Percentiles rank a stretch among this genome's conserved stretches.
phyloP scores from a whole-genome alignment of 768 basidiomycete genomes.

The Dentipellis sp. region DNA sequence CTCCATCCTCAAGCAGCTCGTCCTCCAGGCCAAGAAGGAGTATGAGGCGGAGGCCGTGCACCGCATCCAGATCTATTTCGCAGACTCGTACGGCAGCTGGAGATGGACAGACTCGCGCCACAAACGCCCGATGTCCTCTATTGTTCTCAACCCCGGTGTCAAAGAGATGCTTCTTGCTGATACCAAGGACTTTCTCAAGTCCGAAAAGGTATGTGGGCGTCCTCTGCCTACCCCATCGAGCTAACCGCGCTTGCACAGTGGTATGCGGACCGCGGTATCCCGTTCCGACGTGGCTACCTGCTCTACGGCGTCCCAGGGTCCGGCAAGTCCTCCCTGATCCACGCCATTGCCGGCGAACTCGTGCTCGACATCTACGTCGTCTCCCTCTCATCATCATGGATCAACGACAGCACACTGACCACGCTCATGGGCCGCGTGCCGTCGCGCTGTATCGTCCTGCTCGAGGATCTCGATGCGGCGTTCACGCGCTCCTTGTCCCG shows the following conservation, averaged over 20 bases:
- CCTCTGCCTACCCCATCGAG: background rate
- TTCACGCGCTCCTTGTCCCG: slow-evolving; percentile 71
- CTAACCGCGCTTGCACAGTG: slow-evolving; percentile 35
- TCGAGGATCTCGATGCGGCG: slow-evolving; percentile 88
- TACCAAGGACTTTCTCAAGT: slow-evolving; percentile 73
- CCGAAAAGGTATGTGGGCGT: slow-evolving; percentile 52
- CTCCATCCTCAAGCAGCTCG: slow-evolving; percentile 79
- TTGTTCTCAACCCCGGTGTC: slow-evolving; percentile 81
- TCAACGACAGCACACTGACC: slow-evolving; percentile 78
- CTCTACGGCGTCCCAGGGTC: slow-evolving; percentile 80
- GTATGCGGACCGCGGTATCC: slow-evolving; percentile 91
- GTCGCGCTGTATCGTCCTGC: slow-evolving; percentile 73
- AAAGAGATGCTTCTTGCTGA: slow-evolving; percentile 85
- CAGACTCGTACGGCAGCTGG: slow-evolving; percentile 84
- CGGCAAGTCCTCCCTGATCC: slow-evolving; percentile 81
- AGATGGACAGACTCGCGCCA: slow-evolving; percentile 81
- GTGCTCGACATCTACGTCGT: slow-evolving; percentile 90
- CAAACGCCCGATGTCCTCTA: slow-evolving; percentile 82
- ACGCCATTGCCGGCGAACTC: slow-evolving; percentile 81
- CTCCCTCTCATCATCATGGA: slow-evolving; percentile 79
- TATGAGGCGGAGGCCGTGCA: slow-evolving; percentile 84
- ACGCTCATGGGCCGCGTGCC: slow-evolving; percentile 85
- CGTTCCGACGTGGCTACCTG: slow-evolving; percentile 83
- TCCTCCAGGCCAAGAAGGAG: slow-evolving; percentile 82
- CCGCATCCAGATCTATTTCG: slow-evolving; percentile 84